Evolutionary conservation across 208 protist species (phyloP).

Genomic region (Acanthamoeba healyi): DNA sequence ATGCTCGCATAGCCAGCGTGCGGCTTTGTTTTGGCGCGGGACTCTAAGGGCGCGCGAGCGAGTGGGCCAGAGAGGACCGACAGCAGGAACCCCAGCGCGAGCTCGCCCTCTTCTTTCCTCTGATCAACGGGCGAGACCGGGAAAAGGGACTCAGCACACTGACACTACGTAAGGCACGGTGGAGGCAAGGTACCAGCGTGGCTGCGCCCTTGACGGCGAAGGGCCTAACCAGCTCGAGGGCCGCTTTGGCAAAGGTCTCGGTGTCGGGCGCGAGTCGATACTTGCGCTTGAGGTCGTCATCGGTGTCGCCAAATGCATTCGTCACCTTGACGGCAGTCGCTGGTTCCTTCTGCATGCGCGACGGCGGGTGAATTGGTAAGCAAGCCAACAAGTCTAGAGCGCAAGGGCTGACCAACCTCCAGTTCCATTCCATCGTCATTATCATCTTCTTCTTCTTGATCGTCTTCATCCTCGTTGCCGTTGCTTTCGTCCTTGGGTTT

Average conservation of each 20-base stretch:
- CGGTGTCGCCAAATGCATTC: conserved; percentile 31
- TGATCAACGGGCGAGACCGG: too few relatives aligned
- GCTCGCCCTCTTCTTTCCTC: background rate
- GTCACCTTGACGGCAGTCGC: conserved; percentile 17
- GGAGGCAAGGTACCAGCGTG: background rate
- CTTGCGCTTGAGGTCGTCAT: conserved; percentile 30
- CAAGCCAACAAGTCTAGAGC: too few relatives aligned
- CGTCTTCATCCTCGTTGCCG: background rate
- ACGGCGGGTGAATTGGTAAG: too few relatives aligned
- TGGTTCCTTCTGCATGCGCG: background rate
- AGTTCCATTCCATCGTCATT: background rate
- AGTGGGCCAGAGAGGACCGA: background rate
- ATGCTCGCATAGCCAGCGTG: background rate
- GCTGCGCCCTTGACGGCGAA: background rate
- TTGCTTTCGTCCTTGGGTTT: background rate
- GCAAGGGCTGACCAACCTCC: background rate
- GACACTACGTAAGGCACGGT: too few relatives aligned
- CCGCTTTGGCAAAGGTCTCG: background rate
- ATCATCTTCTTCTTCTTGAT: background rate
- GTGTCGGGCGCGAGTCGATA: conserved; percentile 13
- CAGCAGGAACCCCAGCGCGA: background rate
- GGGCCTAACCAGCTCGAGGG: background rate
- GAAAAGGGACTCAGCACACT: too few relatives aligned
- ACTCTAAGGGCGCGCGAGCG: background rate
- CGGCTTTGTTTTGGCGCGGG: background rate